Percentiles rank a stretch among this genome's conserved stretches.
These are phyloP conservation scores for Magnaporthiopsis rhizophila DNA, from an alignment of 2,329 filamentous ascomycete species.

Conservation along the genomic window DNA sequence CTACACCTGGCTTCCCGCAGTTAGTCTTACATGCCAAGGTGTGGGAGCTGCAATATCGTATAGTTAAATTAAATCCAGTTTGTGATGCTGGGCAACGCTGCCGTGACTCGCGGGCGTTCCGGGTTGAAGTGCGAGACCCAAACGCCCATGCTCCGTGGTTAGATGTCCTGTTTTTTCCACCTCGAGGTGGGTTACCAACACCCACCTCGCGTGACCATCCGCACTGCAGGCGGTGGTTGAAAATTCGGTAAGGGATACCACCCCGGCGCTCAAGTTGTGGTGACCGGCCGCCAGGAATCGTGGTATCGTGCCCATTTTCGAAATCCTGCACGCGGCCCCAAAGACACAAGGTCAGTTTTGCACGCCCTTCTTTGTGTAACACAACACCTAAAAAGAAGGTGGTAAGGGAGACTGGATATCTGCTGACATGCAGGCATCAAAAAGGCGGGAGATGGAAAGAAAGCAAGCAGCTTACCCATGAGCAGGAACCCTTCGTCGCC, in stretches of 20 bases:
- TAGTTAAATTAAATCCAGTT: no score
- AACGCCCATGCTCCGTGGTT: no score
- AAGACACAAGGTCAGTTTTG: background rate
- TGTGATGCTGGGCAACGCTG: no score
- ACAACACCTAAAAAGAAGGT: constrained; percentile 3
- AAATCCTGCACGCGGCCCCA: constrained; percentile 34
- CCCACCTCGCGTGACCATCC: no score
- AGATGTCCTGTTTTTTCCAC: no score
- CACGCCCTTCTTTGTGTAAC: background rate
- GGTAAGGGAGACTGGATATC: background rate
- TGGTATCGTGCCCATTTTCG: constrained; percentile 50
- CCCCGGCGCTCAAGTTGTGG: background rate
- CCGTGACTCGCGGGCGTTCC: no score
- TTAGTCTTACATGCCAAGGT: no score
- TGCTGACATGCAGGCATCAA: background rate
- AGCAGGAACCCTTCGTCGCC: constrained; percentile 41
- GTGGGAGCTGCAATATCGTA: no score
- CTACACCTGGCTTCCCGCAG: no score
- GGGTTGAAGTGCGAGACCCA: no score
- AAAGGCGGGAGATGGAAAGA: background rate
- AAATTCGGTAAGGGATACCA: background rate
- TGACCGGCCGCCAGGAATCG: constrained; percentile 40
- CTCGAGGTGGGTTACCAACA: no score
- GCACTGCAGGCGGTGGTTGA: background rate
- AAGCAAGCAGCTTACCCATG: constrained; percentile 32